Evolutionary conservation across 2,329 filamentous ascomycete species (phyloP), one percentile per base, ranked within the genome.

Genomic region (Mariannaea sp.): DNA sequence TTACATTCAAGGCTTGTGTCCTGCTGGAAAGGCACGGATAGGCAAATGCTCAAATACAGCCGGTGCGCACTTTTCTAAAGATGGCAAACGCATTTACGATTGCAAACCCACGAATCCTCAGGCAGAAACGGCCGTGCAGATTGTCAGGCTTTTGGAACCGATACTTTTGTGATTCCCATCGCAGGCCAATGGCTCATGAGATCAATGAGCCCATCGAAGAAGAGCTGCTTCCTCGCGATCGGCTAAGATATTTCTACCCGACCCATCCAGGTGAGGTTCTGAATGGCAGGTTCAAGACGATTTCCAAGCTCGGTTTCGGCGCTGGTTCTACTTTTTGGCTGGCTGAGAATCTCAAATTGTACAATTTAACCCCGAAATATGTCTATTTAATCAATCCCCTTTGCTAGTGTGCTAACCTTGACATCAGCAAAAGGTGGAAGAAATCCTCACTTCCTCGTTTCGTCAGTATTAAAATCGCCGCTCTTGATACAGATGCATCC

Each of bases 241-340:
- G 56, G 6, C 9, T 61, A 14, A 52, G 29, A 14, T 29, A 36
- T 33, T 64, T 60, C 29, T 46, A 65, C 45, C 53, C 51, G 2
- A 60, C 62, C 1, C 30, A 44, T 3, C 35, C 57, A 3, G 61
- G 67, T 13, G 63, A 70, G 38, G 46, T 71, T 16, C 63, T 75
- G 13, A 62, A 71, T 43, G 56, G 65, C 30, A 59, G 67, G 54
- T 75, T 73, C 60, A 67, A 71, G 54, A 63, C 70, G 1, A 59
- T 70, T 16, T 54, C 64, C 16, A 74, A 75, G 60, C 61, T 75
- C 16, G 72, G 71, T 8, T 73, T 60, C 51, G 72, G 70, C 27
- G 59, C 59, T 7, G 65, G 61, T 16, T 74, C 70, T 36, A 74
- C 71, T 14, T 70, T 74, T 27, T 75, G 72, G 70, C 62, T 74